These are phyloP conservation scores for Lophiotrema nucula DNA, from an alignment of 495 filamentous ascomycete species.

Conservation along the genomic window DNA sequence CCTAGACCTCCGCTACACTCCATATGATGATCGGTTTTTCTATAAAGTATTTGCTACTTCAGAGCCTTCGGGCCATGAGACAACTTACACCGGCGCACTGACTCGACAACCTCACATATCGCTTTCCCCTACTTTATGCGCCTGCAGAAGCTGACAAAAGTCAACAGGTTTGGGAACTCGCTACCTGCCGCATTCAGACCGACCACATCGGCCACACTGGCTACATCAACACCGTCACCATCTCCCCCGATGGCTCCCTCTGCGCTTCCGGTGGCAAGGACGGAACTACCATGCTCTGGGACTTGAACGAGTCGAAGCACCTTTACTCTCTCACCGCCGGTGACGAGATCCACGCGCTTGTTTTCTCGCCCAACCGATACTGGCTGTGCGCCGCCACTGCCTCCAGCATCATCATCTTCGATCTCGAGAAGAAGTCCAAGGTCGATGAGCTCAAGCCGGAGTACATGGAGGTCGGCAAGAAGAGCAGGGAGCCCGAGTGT, in stretches of 20 bases:
- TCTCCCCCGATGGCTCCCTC: slow-evolving; percentile 98
- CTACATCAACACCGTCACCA: slow-evolving; percentile 99
- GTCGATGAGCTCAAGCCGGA: slow-evolving; percentile 99
- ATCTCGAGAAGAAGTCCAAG: slow-evolving; percentile 99
- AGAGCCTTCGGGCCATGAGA: slow-evolving; percentile 98
- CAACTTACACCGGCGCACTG: slow-evolving; percentile 90
- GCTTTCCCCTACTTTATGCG: background rate
- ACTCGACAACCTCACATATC: slow-evolving; percentile 47
- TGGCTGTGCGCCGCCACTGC: slow-evolving; percentile 98
- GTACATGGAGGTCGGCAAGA: slow-evolving; percentile 94
- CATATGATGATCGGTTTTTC: slow-evolving; percentile 87
- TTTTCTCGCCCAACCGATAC: slow-evolving; percentile 99
- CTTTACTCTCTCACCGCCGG: slow-evolving; percentile 99
- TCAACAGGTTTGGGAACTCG: slow-evolving; percentile 94
- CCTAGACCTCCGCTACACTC: slow-evolving; percentile 22
- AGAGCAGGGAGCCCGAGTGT: slow-evolving; percentile 98
- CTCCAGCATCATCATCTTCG: slow-evolving; percentile 99
- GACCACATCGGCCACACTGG: slow-evolving; percentile 99
- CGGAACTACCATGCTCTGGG: slow-evolving; percentile 99
- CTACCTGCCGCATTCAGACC: slow-evolving; percentile 97
- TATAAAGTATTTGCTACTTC: slow-evolving; percentile 99
- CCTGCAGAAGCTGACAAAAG: too few species aligned
- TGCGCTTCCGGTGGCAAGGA: slow-evolving; percentile 99
- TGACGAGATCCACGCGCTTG: slow-evolving; percentile 99
- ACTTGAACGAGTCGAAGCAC: slow-evolving; percentile 99